Base-by-base conservation (phyloP, 192 early-diverging fungal genomes). In the Entophlyctis luteolus region DNA sequence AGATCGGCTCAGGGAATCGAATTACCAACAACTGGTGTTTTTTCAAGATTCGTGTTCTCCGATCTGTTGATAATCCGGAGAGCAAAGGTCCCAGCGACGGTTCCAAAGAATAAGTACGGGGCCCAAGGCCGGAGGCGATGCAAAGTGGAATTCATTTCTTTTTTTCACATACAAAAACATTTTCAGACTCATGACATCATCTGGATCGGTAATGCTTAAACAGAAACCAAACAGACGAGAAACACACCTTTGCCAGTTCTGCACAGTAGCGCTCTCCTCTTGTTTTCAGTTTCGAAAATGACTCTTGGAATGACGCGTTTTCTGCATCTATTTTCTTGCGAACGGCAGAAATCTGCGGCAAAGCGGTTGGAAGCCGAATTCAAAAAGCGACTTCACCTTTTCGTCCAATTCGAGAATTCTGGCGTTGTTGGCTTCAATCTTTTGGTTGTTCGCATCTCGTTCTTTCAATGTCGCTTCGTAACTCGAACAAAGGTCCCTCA, bases 401-500 rank as follows among this genome's bases (percentile, higher is more conserved):
- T 71, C 46, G 55, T 83, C 78, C 62, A 75, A 53, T 28, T 70
- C 75, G 1, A 62, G 48, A 5, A 60, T 59, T 3, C 48, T 27
- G 14, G 50, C 54, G 14, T 72, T 55, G 56, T 81, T 76, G 14
- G 62, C 65, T 20, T 75, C 77, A 10, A 79, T 68, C 46, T 72
- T 75, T 12, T 34, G 62, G 59, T 72, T 58, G 42, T 63, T 62
- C 25, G 46, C 25, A 47, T 70, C 53, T 12, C 60, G 48, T 27
- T 80, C 78, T 23, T 22, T 34, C 23, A 39, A 28, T 3, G 52
- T 65, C 4, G 27, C 28, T 2, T 63, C 59, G 36, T 72, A 78
- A 35, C 77, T 79, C 27, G 68, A 67, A 59, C 73, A 62, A 12
- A 85, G 36, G 48, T 77, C 66, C 1, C 25, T 8, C 45, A 80